phyloP scores from a whole-genome alignment of 225 moss, liverwort and hornwort genomes.

The Sphagnum tenellum region DNA sequence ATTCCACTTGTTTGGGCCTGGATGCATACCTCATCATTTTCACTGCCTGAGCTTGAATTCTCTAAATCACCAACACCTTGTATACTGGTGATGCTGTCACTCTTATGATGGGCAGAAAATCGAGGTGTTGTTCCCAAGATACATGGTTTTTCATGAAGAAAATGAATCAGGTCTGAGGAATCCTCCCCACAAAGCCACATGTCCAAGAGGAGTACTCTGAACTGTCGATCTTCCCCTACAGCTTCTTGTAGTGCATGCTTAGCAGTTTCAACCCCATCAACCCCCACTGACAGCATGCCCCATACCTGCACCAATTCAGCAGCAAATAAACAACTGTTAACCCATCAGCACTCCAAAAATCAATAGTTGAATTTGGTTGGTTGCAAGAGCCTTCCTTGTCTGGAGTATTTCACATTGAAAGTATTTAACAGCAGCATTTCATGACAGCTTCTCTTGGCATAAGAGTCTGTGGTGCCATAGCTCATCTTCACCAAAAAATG shows the following conservation, averaged over 20 bases:
- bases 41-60: slow-evolving; percentile 31
- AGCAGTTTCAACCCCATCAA: slow-evolving; percentile 46
- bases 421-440: no score
- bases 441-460: no score
- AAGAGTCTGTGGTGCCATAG: no score
- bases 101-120: slow-evolving; percentile 40
- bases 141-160: slow-evolving; percentile 37
- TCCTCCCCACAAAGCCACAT: slow-evolving; percentile 57
- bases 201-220: slow-evolving; percentile 47
- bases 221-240: slow-evolving; percentile 32
- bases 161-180: slow-evolving; percentile 46
- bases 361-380: no score
- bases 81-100: slow-evolving; percentile 27
- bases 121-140: slow-evolving; percentile 40
- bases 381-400: no score
- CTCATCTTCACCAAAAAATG: no score
- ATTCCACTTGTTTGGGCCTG: no score
- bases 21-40: slow-evolving; percentile 46
- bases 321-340: not conserved
- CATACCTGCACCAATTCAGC: slow-evolving; percentile 21
- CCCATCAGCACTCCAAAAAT: no score
- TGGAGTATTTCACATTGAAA: no score
- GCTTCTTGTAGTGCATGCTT: slow-evolving; percentile 42
- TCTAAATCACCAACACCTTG: slow-evolving; percentile 36
- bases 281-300: slow-evolving; percentile 58